Conservation (phyloP, 176 grass and related monocot genomes). For the Cocos nucifera region DNA sequence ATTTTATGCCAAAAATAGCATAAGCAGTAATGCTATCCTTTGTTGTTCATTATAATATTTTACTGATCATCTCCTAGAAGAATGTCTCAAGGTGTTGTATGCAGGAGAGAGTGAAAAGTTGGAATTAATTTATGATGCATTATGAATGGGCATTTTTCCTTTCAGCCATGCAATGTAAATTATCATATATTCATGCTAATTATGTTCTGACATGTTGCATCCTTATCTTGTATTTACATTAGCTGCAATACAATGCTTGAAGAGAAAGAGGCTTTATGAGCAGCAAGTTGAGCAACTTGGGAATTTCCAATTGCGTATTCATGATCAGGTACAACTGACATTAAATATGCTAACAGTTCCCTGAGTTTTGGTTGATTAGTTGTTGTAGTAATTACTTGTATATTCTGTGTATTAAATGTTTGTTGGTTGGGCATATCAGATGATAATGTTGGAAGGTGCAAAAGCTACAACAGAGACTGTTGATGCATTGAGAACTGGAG, state of each 20-base stretch:
- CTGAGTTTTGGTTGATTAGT: too few relatives aligned
- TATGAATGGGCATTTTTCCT: too few relatives aligned
- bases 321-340: slow-evolving; percentile 63
- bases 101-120: too few relatives aligned
- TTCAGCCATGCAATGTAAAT: not conserved
- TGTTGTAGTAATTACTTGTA: too few relatives aligned
- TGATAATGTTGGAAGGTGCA: slow-evolving; percentile 96
- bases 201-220: not conserved
- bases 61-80: too few relatives aligned
- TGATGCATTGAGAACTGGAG: slow-evolving; percentile 89
- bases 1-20: too few relatives aligned
- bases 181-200: not conserved
- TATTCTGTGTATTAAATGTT: slow-evolving; percentile 15
- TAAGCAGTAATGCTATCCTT: too few relatives aligned
- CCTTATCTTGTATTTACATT: slow-evolving; percentile 11
- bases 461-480: slow-evolving; percentile 98
- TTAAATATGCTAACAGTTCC: not conserved
- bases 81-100: too few relatives aligned
- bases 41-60: too few relatives aligned
- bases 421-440: slow-evolving; percentile 30
- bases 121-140: too few relatives aligned
- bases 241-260: slow-evolving; percentile 98
- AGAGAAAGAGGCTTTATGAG: slow-evolving; percentile 93
- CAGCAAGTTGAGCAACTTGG: slow-evolving; percentile 98
- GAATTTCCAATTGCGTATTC: slow-evolving; percentile 97